Evolutionary conservation across 768 basidiomycete genomes (phyloP), one percentile per base, ranked within the genome.

Genomic region (Pulveroboletus frians): DNA sequence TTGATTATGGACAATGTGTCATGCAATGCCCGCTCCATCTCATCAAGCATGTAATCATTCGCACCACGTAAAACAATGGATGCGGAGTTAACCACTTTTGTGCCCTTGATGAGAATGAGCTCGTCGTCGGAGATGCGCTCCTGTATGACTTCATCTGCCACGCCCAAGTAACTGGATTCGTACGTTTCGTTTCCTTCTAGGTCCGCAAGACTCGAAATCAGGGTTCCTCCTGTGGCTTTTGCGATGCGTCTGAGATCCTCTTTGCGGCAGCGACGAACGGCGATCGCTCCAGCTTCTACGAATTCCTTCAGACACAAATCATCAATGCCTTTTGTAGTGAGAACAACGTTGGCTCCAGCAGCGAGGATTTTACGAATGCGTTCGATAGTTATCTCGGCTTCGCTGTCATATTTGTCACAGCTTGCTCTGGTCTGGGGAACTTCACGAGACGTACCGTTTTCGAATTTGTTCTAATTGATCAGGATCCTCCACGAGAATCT

Each of bases 81-180:
- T 13, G 88, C 77, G 20, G 92, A 94, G 73, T 73, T 93, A 64
- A 98, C 94, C 36, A 92, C 86, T 71, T 95, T 98, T 43, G 94
- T 98, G 3, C 96, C 96, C 74, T 97, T 99, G 74, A 98, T 76
- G 55, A 99, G 73, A 68, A 98, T 98, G 39, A 96, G 78, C 65
- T 99, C 95, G 66, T 99, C 96, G 61, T 99, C 96, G n/a, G 92
- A 86, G 66, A 98, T 92, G 52, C 95, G 80, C 72, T 97, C 93
- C 68, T 99, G 95, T 5, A 91, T 78, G 55, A 98, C 96, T 70
- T 98, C 96, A 15, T 97, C 95, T 4, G 95, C 95, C 40, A 72
- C 75, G n/a, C 95, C 95, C 36, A 99, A 76, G 67, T 83, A 87
- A 67, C 82, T 84, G 21, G 92, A 75, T 66, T 99, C 96, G 61